Conservation (phyloP, 805 yeast species). For the Allodekkera sacchari region DNA sequence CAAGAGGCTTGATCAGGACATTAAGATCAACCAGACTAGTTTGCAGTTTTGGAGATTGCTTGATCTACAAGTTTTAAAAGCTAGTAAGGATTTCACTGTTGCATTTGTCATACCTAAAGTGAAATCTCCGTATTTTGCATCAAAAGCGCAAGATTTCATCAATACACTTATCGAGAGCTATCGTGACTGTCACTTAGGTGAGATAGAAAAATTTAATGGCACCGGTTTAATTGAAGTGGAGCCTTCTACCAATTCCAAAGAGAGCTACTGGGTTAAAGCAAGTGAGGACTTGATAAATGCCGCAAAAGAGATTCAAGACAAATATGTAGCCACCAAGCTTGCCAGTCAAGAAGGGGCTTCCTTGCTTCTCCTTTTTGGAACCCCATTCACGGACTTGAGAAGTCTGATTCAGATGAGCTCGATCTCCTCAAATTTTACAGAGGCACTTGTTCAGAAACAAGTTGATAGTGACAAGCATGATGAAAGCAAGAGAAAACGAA, state of each 20-base stretch:
- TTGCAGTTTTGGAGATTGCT: conserved; percentile 48
- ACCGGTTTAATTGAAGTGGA: conserved; percentile 18
- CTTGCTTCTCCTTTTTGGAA: conserved; percentile 40
- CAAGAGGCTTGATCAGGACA: conserved; percentile 28
- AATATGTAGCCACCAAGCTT: too few relatives aligned
- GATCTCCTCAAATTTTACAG: conserved; percentile 39
- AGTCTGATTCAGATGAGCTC: conserved; percentile 40
- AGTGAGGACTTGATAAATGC: conserved; percentile 5
- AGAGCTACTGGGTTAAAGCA: conserved; percentile 24
- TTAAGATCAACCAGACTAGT: conserved; percentile 40
- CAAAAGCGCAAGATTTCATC: conserved; percentile 29
- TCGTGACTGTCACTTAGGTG: conserved; percentile 41
- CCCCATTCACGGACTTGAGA: conserved; percentile 32
- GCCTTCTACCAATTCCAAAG: conserved; percentile 3
- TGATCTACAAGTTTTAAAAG: conserved; percentile 45
- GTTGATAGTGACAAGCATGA: conserved; percentile 12
- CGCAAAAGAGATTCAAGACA: conserved; percentile 9
- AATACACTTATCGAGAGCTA: conserved; percentile 35
- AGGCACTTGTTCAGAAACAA: conserved; percentile 18
- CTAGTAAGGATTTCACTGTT: conserved; percentile 43
- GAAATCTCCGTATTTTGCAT: conserved; percentile 17
- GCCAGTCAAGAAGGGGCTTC: conserved; percentile 36
- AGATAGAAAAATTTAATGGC: conserved; percentile 8
- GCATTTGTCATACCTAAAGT: conserved; percentile 32
- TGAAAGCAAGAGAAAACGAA: conserved; percentile 20